phyloP scores from a whole-genome alignment of 2,329 filamentous ascomycete genomes.

The Nothopassalora personata region DNA sequence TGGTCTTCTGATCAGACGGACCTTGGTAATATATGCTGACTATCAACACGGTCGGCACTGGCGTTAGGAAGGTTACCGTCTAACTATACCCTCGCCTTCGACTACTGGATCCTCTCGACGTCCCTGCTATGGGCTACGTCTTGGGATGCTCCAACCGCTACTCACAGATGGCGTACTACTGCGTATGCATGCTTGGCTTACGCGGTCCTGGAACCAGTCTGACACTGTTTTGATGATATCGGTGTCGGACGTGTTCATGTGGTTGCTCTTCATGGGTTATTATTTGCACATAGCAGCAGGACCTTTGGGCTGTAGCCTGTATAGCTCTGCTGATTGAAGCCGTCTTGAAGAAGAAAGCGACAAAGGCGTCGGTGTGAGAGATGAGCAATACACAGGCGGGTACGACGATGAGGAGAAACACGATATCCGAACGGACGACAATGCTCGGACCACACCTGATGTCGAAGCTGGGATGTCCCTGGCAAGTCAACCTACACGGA shows the following conservation, averaged over 20 bases:
- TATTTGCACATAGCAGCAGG: neutral
- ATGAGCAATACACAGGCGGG: neutral
- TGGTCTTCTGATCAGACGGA: neutral
- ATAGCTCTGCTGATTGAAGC: neutral
- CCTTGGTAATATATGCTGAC: neutral
- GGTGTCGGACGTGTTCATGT: conserved; percentile 1
- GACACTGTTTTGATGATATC: conserved; percentile 5
- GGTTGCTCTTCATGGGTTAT: conserved; percentile 5
- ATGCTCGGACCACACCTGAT: neutral
- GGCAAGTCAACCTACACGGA: neutral
- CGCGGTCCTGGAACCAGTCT: conserved; percentile 5
- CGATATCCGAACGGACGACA: neutral
- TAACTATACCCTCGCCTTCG: neutral
- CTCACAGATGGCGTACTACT: neutral
- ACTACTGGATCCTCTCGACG: neutral
- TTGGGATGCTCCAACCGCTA: neutral
- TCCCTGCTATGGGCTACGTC: neutral
- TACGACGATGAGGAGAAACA: neutral
- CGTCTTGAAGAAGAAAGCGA: neutral
- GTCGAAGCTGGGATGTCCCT: neutral
- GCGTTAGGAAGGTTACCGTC: neutral
- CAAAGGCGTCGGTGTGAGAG: neutral
- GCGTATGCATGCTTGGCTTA: conserved; percentile 2
- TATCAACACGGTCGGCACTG: neutral
- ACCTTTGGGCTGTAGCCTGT: neutral